Evolutionary conservation across 2,329 filamentous ascomycete species (phyloP), one percentile per base, ranked within the genome.

Genomic region (Cytospora piceicola): DNA sequence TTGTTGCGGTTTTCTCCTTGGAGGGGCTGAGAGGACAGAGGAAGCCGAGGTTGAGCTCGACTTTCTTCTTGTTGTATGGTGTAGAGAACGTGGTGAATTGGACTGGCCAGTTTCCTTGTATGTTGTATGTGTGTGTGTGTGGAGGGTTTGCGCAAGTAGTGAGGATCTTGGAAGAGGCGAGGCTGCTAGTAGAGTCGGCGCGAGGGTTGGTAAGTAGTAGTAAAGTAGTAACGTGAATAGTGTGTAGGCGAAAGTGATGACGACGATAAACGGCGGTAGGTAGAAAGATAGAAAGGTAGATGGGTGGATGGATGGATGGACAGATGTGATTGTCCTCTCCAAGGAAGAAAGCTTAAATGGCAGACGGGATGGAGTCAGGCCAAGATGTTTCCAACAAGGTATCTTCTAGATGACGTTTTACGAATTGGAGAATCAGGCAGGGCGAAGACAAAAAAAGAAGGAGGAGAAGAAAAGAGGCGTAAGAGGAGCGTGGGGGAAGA

Each of bases 381-480:
- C n/a, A 46, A 46, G 42, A 46, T 46, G 11, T 22, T 34, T 34
- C 32, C 32, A 34, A 34, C 42, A 9, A 22, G 9, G 11, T 3
- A 29, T 5, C 5, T 29, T 3, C 20, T 22, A 46, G 42, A 46
- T 46, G 42, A 22, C 20, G 42, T 22, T 46, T 34, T 36, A 36
- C 32, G 32, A 17, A 12, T n/a, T 32, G 55, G n/a, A 58, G 55
- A 58, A 27, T 30, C 20, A 58, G 29, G 20, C 20, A 20, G 32
- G 2, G n/a, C 14, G 34, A 11, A 14, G 17, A 39, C 36, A 39
- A 17, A 39, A 39, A 15, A 22, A 42, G 51, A 17, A 29, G 36
- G 24, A 39, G 34, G 58, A 39, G 27, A 51, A 54, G 27, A 51
- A 54, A 39, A 39, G 8, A 61, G 52, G 54, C 39, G 58, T 30